phyloP scores from a whole-genome alignment of 1,284 basidiomycete species.

The Ceratobasidium sp. region DNA sequence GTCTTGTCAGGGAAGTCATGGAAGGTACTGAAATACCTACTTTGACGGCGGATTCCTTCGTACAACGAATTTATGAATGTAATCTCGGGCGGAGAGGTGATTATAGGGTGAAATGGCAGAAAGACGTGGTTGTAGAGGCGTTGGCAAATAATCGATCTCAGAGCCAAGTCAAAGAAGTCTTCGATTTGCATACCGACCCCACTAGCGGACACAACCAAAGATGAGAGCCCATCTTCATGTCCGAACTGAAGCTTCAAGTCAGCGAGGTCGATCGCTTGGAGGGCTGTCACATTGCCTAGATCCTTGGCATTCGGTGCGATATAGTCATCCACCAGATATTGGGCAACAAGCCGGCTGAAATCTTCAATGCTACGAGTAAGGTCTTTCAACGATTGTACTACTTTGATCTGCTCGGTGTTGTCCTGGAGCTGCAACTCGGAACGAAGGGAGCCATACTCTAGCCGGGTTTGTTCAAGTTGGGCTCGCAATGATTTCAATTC shows the following conservation, averaged over 20 bases:
- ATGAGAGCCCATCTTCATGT: slow-evolving; percentile 1
- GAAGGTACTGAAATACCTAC: neutral
- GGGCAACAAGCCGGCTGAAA: neutral
- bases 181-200: slow-evolving; percentile 5
- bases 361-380: neutral
- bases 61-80: neutral
- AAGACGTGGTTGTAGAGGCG: neutral
- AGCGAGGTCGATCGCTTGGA: neutral
- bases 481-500: neutral
- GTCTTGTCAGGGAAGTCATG: neutral
- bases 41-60: neutral
- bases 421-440: neutral
- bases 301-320: too few relatives aligned
- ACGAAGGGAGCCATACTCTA: neutral
- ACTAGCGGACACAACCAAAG: neutral
- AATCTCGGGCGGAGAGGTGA: neutral
- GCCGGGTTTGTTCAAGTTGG: neutral
- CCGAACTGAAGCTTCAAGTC: slow-evolving; percentile 2
- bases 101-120: slow-evolving; percentile 10
- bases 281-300: too few relatives aligned
- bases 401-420: neutral
- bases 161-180: slow-evolving; percentile 20
- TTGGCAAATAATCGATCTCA: slow-evolving; percentile 10
- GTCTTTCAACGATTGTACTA: neutral
- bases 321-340: too few relatives aligned